Evolutionary conservation across 1,284 basidiomycete genomes (phyloP), one percentile per base, ranked within the genome.

Genomic region (Phellopilus nigrolimitatus): DNA sequence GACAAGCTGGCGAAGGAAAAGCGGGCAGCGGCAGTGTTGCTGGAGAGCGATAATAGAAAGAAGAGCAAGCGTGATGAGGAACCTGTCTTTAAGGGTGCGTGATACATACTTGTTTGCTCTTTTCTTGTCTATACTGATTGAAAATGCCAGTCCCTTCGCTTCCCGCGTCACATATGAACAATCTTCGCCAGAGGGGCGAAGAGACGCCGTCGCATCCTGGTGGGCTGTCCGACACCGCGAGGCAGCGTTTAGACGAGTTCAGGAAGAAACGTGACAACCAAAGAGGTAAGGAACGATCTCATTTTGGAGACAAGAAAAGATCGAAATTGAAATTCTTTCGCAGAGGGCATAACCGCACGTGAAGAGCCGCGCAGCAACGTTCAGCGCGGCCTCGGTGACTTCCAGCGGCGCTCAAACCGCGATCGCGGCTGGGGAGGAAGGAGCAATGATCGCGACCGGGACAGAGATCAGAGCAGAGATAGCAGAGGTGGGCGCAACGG

Each of bases 151-250:
- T 95, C 4, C 92, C 92, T 0, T 75, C 66, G 25, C 62, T 94
- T 8, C 88, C 88, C 51, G 71, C 75, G 49, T 68, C 75, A 13
- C 76, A 82, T 39, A 67, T 72, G 10, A 71, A 71, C 33, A 80
- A 86, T 60, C 66, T 76, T 1, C 79, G 94, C 9, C 82, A 89
- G 55, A 72, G 87, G 59, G 88, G 84, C 0, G 88, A 89, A 58
- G 93, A 95, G 59, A 97, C 94, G 0, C 94, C 94, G 0, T 95
- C 93, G n/a, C 90, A 95, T 64, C 86, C 90, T 1, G 87, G 90
- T 42, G 95, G 94, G 9, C 70, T 97, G 25, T 88, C 88, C 0
- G 86, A 91, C 22, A 69, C 72, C 1, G 91, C 86, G 7, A 74
- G 83, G 22, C 74, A 77, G 58, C 71, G 78, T 54, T 67, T 97